phyloP scores from a whole-genome alignment of 2,329 filamentous ascomycete genomes.

The Pseudocercospora fijiensis region DNA sequence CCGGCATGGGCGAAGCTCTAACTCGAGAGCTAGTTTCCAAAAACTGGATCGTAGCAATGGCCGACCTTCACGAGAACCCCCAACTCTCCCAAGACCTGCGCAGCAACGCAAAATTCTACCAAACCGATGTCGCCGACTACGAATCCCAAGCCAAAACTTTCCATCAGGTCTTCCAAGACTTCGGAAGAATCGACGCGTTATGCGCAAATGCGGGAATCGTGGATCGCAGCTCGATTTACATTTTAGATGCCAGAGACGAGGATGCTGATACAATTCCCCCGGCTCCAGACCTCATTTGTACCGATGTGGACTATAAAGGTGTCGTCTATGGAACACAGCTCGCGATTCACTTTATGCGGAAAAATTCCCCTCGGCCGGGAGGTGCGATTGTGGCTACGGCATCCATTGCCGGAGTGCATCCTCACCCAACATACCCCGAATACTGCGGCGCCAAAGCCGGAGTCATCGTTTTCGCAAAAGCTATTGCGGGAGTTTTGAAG shows the following conservation, averaged over 20 bases:
- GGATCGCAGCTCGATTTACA: constrained; percentile 16
- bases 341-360: constrained; percentile 25
- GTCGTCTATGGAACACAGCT: constrained; percentile 23
- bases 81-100: constrained; percentile 9
- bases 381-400: constrained; percentile 25
- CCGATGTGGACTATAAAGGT: constrained; percentile 23
- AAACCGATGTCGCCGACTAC: constrained; percentile 21
- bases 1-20: constrained; percentile 25
- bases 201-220: constrained; percentile 23
- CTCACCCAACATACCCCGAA: constrained; percentile 22
- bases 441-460: constrained; percentile 24
- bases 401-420: constrained; percentile 22
- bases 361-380: constrained; percentile 16
- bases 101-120: constrained; percentile 12
- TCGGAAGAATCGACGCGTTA: constrained; percentile 18
- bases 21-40: constrained; percentile 14
- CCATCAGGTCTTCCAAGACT: constrained; percentile 10
- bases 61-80: constrained; percentile 14
- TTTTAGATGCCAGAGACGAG: constrained; percentile 11
- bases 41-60: constrained; percentile 23
- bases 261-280: constrained; percentile 14
- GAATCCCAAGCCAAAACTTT: constrained; percentile 17
- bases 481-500: constrained; percentile 10
- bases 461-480: constrained; percentile 17
- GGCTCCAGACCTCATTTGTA: constrained; percentile 18